Evolutionary conservation across 2,329 filamentous ascomycete species (phyloP), one percentile per base, ranked within the genome.

Genomic region (Aspergillus aculeatus): DNA sequence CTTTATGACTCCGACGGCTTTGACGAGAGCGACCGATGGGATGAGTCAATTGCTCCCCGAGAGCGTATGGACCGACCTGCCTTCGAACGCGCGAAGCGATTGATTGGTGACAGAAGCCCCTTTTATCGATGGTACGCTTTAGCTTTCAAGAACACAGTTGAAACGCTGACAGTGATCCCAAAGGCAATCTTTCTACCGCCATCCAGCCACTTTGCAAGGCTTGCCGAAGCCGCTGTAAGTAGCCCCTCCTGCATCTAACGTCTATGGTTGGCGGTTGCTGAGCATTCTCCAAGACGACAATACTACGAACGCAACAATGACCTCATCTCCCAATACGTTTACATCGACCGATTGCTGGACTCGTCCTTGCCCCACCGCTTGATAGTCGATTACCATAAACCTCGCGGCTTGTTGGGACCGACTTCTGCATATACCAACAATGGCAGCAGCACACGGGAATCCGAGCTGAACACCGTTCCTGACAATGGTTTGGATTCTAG

Each of bases 221-320:
- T 89, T 96, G 84, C 85, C 84, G 70, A 89, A 88, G 73, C 82
- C 86, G n/a, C 76, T 96, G 84, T 88, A 71, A 64, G 80, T 73
- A 4, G 16, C 16, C 16, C 7, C 12, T 10, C n/a, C 31, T 19
- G 35, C 2, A 50, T 16, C 41, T 38, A 59, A 47, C 61, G 24
- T 58, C 6, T 44, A 16, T 12, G n/a, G 38, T 19, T 44, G 38
- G 2, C 19, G 14, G 14, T 44, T 44, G 16, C 38, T 44, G 38
- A 44, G 16, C 54, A 14, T 47, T 38, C 11, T 9, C 21, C 12
- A 64, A 89, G 86, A 61, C 89, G 92, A 50, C 72, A 88, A 70
- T 97, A 96, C 78, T 96, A 98, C 71, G 89, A 96, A 80, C 86
- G 91, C 48, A 94, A 88, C 71, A 98, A 98, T 77, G 87, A 88